Evolutionary conservation across 352 stramenopile species (phyloP).

Genomic region (Pythium insidiosum): DNA sequence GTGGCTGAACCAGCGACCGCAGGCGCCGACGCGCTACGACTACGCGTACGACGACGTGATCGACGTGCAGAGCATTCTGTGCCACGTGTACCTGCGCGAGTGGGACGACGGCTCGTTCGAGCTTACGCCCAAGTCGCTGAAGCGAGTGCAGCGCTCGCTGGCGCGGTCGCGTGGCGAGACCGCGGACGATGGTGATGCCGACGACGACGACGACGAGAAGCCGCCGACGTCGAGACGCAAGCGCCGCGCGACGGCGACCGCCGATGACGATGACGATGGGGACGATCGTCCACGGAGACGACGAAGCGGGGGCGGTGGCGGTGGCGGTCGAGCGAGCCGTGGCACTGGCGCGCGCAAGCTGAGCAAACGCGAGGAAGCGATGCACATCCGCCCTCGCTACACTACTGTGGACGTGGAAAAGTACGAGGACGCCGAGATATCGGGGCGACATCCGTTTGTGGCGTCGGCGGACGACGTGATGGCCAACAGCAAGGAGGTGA

Average conservation of each 20-base stretch:
- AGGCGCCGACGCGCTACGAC: constrained; percentile 23
- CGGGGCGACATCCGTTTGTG: constrained; percentile 31
- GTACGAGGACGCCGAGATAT: constrained; percentile 53
- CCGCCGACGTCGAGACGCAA: constrained; percentile 27
- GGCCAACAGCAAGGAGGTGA: constrained; percentile 48
- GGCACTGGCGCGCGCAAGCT: too few relatives aligned
- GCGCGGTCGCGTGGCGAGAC: constrained; percentile 24
- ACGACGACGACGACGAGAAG: constrained; percentile 47
- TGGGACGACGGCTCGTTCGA: constrained; percentile 26
- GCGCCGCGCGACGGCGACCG: constrained; percentile 9
- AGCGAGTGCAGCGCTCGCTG: constrained; percentile 34
- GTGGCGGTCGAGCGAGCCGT: constrained; percentile 1
- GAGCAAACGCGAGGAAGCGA: constrained; percentile 25
- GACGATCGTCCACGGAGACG: constrained; percentile 1
- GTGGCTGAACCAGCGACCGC: constrained; percentile 60
- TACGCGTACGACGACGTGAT: constrained; percentile 54
- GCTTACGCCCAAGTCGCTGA: constrained; percentile 56
- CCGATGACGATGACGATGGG: constrained; percentile 9
- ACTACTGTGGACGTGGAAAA: constrained; percentile 31
- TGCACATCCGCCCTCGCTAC: constrained; percentile 45
- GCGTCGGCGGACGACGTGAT: constrained; percentile 37
- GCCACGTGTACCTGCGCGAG: constrained; percentile 56
- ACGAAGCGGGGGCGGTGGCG: constrained; percentile 1
- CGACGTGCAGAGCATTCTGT: constrained; percentile 60
- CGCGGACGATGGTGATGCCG: constrained; percentile 20